Base-by-base conservation (phyloP, 192 early-diverging fungal genomes). In the Oehlia diaphana region DNA sequence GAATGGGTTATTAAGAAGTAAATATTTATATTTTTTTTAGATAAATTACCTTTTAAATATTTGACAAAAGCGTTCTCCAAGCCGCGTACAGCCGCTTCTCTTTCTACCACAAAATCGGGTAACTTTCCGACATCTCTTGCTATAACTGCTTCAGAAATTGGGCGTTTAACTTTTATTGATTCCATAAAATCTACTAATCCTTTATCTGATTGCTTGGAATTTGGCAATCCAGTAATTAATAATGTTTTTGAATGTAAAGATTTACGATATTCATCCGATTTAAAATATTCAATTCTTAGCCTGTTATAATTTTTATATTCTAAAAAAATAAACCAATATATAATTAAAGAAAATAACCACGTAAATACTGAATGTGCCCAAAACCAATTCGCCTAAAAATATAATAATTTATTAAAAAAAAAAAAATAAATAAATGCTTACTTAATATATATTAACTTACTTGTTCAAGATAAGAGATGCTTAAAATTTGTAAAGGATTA, bases 181-280 rank as follows among this genome's bases (percentile, higher is more conserved):
- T 83, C 53, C 68, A 93, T 81, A 79, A 88, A 92, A 2, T 81
- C 61, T 42, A 81, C 64, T 69, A 94, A 85, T 10, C 83, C 85
- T 37, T 83, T 67, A 79, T 93, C 90, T 53, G 80, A 86, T 78
- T 90, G 92, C 75, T 91, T 77, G 9, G 85, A 85, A 1, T 75
- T 44, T 1, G 92, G 92, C 12, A 94, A 79, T 19, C 90, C 89
- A 10, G 90, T 88, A 26, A 93, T 78, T 86, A 93, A 89, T 63
- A 94, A 44, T 7, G 93, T 93, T 68, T 90, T 88, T 21, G 91
- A 89, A 72, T 92, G 90, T 72, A 93, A 83, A 37, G 89, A 86
- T 72, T 86, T 85, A 78, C 89, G 88, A 78, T 92, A 93, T 0
- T 79, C 81, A 0, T 89, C 83, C 37, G 89, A 92, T 42, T 88